Base-by-base conservation (phyloP, 306 rosid species). In the Acacia melanoxylon region DNA sequence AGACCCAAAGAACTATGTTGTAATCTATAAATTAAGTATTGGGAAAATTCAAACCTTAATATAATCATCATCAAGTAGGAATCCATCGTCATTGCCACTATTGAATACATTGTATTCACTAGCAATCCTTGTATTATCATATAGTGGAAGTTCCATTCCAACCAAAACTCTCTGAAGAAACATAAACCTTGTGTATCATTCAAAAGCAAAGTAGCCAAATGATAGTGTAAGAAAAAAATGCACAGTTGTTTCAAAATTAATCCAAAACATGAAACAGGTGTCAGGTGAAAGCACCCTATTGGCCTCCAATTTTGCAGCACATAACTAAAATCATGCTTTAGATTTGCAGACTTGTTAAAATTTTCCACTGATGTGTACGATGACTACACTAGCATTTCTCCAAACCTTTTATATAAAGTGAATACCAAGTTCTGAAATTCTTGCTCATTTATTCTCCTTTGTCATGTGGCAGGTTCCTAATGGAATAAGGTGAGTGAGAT, bases 101-200 rank as follows among this genome's bases (percentile, higher is more conserved):
- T 86, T 82, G 74, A 81, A 84, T 69, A 81, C 80, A 80, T 75
- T 82, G 77, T 83, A 83, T 77, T 84, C 92, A 81, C 78, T 86
- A 52, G 83, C 73, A 33, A 31, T 76, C 81, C 87, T 90, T 87
- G 84, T 87, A 71, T 86, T 89, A 81, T 91, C 92, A 75, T 93
- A 89, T 41, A 80, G 75, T 77, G 93, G 93, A 80, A 90, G 86
- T 74, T 95, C 99, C 94, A 91, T 93, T 83, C 95, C 98, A 75
- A 95, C 86, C 79, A 95, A 87, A 86, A 78, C 99, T 81, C 81
- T 95, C 98, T 93, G 90, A 79, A 77, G 81, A 84, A 81, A 78
- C 76, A 76, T 40, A 78, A 78, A 74, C 72, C 59, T 87, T 68
- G 83, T 70, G 68, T 79, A 78, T 83, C 65, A n/a, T 68, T 20